Evolutionary conservation across 2,329 filamentous ascomycete species (phyloP).

Genomic region (Penicillium sp.): DNA sequence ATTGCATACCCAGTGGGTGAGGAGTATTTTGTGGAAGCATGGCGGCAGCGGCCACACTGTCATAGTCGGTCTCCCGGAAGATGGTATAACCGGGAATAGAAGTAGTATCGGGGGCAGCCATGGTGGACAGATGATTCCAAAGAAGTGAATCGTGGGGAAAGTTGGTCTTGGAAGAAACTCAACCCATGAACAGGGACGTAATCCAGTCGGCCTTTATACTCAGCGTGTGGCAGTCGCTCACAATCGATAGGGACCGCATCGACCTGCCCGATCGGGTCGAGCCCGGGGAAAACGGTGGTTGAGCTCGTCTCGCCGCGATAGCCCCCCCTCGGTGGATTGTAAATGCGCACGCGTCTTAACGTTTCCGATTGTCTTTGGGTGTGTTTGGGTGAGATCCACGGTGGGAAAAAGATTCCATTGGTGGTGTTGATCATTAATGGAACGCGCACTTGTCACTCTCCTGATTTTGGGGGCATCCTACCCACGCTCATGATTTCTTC

Average conservation of each 20-base stretch:
- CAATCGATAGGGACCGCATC: conserved; percentile 16
- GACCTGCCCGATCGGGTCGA: conserved; percentile 22
- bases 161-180: conserved; percentile 5
- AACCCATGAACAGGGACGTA: not conserved
- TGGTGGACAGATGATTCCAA: conserved; percentile 9
- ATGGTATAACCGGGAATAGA: conserved; percentile 25
- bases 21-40: conserved; percentile 19
- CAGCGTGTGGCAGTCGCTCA: conserved; percentile 1
- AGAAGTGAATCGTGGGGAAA: conserved; percentile 7
- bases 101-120: conserved; percentile 23
- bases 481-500: not conserved
- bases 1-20: conserved; percentile 18
- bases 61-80: conserved; percentile 24
- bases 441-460: no score
- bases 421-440: no score
- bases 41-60: conserved; percentile 20
- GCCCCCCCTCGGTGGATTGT: conserved; percentile 2
- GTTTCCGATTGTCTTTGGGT: no score
- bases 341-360: no score
- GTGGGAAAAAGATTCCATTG: no score
- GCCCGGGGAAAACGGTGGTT: conserved; percentile 2
- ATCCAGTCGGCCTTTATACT: conserved; percentile 14
- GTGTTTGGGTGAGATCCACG: no score
- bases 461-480: no score
- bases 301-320: conserved; percentile 13